Evolutionary conservation across 2,329 filamentous ascomycete genomes (phyloP).

Genomic region (Fusarium papillatum): DNA sequence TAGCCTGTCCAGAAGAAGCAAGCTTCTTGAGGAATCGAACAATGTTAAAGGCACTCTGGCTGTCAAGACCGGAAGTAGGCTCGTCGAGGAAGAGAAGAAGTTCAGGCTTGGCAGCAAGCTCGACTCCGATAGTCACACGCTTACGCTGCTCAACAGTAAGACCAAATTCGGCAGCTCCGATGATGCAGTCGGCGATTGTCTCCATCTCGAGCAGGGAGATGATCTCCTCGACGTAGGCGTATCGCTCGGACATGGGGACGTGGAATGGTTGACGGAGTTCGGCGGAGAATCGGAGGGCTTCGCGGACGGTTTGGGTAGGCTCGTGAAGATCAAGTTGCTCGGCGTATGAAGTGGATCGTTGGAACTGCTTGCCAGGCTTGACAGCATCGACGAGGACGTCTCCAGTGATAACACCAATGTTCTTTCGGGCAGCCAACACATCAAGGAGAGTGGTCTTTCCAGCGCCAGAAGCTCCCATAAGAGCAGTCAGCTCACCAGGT

Average conservation of each 20-base stretch:
- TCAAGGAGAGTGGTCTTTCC: slow-evolving; percentile 91
- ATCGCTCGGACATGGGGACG: slow-evolving; percentile 67
- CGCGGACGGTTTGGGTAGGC: slow-evolving; percentile 72
- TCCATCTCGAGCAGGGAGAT: slow-evolving; percentile 72
- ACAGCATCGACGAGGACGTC: slow-evolving; percentile 69
- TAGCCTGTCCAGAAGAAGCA: slow-evolving; percentile 85
- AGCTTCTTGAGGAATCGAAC: slow-evolving; percentile 84
- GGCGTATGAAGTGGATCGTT: slow-evolving; percentile 72
- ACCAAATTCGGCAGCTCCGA: slow-evolving; percentile 75
- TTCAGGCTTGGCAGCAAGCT: slow-evolving; percentile 86
- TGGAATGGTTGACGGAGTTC: slow-evolving; percentile 69
- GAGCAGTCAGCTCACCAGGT: slow-evolving; percentile 81
- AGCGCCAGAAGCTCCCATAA: slow-evolving; percentile 89
- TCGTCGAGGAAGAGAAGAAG: slow-evolving; percentile 85
- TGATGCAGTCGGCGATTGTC: slow-evolving; percentile 69
- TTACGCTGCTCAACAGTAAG: slow-evolving; percentile 76
- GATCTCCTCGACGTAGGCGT: slow-evolving; percentile 72
- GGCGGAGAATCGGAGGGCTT: slow-evolving; percentile 74
- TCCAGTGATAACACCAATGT: slow-evolving; percentile 70
- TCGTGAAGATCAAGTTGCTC: slow-evolving; percentile 75
- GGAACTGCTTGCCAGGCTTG: slow-evolving; percentile 71
- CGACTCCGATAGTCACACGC: slow-evolving; percentile 92
- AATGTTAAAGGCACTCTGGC: slow-evolving; percentile 80
- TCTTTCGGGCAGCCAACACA: slow-evolving; percentile 75
- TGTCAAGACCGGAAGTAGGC: slow-evolving; percentile 78